Evolutionary conservation across 164 flowering plant species (phyloP).

Genomic region (Echeveria elegans): DNA sequence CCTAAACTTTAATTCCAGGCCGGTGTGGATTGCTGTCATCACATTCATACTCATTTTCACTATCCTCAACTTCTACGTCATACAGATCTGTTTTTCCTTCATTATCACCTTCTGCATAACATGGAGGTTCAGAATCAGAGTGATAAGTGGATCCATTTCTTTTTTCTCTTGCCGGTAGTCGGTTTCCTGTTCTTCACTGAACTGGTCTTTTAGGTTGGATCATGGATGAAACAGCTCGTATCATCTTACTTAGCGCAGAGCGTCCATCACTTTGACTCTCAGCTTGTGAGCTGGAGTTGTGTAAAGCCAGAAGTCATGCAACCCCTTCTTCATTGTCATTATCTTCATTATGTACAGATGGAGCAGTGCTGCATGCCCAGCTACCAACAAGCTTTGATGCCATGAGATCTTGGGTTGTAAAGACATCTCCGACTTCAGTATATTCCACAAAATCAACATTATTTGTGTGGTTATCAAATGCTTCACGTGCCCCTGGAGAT

Average conservation of each 20-base stretch:
- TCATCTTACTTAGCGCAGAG: conserved; percentile 59
- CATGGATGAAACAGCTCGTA: conserved; percentile 73
- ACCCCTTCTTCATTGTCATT: conserved; percentile 23
- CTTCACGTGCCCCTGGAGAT: conserved; percentile 12
- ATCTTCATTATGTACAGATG: conserved; percentile 71
- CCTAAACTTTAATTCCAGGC: not conserved
- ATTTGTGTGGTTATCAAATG: conserved; percentile 20
- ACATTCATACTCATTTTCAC: conserved; percentile 16
- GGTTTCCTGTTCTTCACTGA: conserved; percentile 21
- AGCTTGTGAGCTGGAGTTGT: conserved; percentile 25
- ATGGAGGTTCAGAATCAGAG: conserved; percentile 50
- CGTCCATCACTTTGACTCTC: conserved; percentile 66
- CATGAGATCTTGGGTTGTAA: conserved; percentile 71
- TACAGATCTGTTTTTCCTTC: conserved; percentile 26
- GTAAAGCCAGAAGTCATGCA: conserved; percentile 24
- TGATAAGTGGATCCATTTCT: conserved; percentile 23
- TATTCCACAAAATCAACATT: conserved; percentile 35
- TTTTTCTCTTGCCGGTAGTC: conserved; percentile 12
- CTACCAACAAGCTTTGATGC: conserved; percentile 90
- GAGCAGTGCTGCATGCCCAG: conserved; percentile 85
- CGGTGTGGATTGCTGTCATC: conserved; percentile 12
- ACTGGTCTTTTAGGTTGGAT: conserved; percentile 50
- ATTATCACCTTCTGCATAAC: no score
- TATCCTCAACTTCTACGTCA: conserved; percentile 42
- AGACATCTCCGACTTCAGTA: conserved; percentile 42